Conservation (phyloP, 2,329 filamentous ascomycete species). For the Curvularia hawaiiensis region DNA sequence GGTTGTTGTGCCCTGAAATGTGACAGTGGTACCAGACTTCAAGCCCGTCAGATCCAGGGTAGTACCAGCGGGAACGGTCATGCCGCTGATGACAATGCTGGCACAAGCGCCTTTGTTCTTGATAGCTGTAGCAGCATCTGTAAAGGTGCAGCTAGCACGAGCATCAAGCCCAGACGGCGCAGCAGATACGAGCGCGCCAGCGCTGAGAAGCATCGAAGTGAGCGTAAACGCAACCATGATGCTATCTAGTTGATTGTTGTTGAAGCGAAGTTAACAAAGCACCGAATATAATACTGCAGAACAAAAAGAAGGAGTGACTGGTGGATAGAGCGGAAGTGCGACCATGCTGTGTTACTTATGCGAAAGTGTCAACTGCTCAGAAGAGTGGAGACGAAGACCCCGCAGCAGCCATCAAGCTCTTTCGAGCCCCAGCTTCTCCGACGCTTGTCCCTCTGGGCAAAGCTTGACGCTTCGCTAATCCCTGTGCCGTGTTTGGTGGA, state of each 20-base stretch:
- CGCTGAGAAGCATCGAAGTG: slow-evolving; percentile 30
- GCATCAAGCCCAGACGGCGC: slow-evolving; percentile 37
- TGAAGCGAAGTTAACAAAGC: slow-evolving; percentile 14
- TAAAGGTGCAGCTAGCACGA: slow-evolving; percentile 60
- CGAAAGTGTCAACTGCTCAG: neutral
- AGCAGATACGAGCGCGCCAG: slow-evolving; percentile 39
- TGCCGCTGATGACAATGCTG: slow-evolving; percentile 58
- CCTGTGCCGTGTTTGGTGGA: neutral
- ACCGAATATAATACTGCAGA: slow-evolving; percentile 15
- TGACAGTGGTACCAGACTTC: slow-evolving; percentile 59
- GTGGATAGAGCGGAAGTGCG: slow-evolving; percentile 1
- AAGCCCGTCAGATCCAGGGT: slow-evolving; percentile 65
- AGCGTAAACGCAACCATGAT: slow-evolving; percentile 32
- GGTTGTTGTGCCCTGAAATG: slow-evolving; percentile 69
- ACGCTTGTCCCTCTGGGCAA: slow-evolving; percentile 13
- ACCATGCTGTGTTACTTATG: slow-evolving; percentile 23
- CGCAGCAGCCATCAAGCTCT: slow-evolving; percentile 1
- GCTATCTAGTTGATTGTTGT: slow-evolving; percentile 2
- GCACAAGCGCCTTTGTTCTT: slow-evolving; percentile 59
- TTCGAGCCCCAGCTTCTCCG: neutral
- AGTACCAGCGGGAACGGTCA: slow-evolving; percentile 62
- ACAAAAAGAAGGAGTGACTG: slow-evolving; percentile 8
- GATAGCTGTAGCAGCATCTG: slow-evolving; percentile 55
- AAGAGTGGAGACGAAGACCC: neutral
- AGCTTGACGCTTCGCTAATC: slow-evolving; percentile 3